Base-by-base conservation (phyloP, 2,329 filamentous ascomycete species). In the Fusarium anguioides region DNA sequence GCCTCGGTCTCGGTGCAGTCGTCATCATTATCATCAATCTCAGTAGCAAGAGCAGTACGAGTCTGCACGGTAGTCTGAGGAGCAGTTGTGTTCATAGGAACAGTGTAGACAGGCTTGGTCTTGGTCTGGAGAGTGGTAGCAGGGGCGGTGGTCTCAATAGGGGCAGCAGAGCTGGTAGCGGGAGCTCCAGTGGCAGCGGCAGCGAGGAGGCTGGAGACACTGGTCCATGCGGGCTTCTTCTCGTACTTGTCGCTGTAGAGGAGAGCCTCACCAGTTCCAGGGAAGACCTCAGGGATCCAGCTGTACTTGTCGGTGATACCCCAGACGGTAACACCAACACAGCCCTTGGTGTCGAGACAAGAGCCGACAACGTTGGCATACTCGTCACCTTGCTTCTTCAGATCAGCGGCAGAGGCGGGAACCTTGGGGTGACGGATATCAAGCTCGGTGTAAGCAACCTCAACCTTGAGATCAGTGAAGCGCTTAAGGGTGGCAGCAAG, bases 391-490 rank as follows among this genome's bases (percentile, higher is more conserved):
- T 89, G 86, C 24, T 80, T 78, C 17, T 75, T 72, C 18, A 81
- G 73, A 27, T 78, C 78, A 2, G 77, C 71, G 3, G 74, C 71
- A 5, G 76, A 80, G 5, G 82, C 75, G 0, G 86, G 85, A 14
- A 87, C 74, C 7, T 72, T 73, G 3, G 73, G 72, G 54, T 84
- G 82, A 27, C 87, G 80, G 61, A 89, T 84, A 72, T 90, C 87
- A 21, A 89, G 78, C 77, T 90, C 87, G 2, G 87, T 89, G 72
- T 87, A 82, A 7, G 86, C 86, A 6, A 88, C 84, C 60, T 90
- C 87, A 6, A 87, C 76, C 7, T 81, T 82, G 3, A 86, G 80
- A 2, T 78, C 76, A 3, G 81, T 80, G 77, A 86, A 89, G 39
- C 81, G 77, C 45, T 78, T 71, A 51, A 88, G 83, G 15, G 82